These are phyloP conservation scores for Tricholoma saponaceum DNA, from an alignment of 768 basidiomycete genomes.

Conservation along the genomic window DNA sequence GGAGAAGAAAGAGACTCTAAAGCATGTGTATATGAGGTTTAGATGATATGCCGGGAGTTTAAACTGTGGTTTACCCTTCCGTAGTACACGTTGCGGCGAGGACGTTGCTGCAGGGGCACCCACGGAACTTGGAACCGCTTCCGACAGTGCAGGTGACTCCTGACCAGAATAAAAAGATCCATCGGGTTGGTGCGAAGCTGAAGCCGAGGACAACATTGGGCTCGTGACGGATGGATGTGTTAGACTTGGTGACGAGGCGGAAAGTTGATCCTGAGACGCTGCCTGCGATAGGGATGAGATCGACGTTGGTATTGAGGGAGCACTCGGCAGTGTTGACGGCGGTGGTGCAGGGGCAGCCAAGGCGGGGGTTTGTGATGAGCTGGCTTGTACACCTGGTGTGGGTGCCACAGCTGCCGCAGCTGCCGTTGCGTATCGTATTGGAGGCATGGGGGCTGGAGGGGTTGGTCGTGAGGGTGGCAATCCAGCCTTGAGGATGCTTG, in stretches of 20 bases:
- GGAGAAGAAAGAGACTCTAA: conserved; percentile 45
- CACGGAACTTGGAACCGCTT: conserved; percentile 44
- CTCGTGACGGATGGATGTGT: conserved; percentile 84
- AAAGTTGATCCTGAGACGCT: conserved; percentile 34
- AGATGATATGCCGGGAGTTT: conserved; percentile 10
- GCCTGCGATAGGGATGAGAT: conserved; percentile 27
- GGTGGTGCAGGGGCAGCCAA: conserved; percentile 40
- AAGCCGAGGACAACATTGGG: conserved; percentile 75
- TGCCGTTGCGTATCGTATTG: conserved; percentile 89
- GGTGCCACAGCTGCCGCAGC: conserved; percentile 61
- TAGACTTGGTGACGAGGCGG: conserved; percentile 72
- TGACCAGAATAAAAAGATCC: conserved; percentile 70
- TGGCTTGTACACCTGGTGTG: conserved; percentile 22
- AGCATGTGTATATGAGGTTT: conserved; percentile 5
- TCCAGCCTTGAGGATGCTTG: conserved; percentile 71
- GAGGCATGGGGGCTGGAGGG: conserved; percentile 59
- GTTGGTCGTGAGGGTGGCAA: conserved; percentile 53
- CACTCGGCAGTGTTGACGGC: conserved; percentile 29
- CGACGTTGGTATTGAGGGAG: conserved; percentile 38
- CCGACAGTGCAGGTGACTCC: conserved; percentile 71
- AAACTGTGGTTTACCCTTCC: conserved; percentile 41
- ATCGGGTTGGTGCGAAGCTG: conserved; percentile 58
- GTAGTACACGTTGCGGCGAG: conserved; percentile 51
- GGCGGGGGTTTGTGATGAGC: conserved; percentile 35
- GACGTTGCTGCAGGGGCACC: conserved; percentile 50